These are phyloP conservation scores for Pilatotrama ljubarskyi DNA, from an alignment of 768 basidiomycete genomes.

Conservation along the genomic window DNA sequence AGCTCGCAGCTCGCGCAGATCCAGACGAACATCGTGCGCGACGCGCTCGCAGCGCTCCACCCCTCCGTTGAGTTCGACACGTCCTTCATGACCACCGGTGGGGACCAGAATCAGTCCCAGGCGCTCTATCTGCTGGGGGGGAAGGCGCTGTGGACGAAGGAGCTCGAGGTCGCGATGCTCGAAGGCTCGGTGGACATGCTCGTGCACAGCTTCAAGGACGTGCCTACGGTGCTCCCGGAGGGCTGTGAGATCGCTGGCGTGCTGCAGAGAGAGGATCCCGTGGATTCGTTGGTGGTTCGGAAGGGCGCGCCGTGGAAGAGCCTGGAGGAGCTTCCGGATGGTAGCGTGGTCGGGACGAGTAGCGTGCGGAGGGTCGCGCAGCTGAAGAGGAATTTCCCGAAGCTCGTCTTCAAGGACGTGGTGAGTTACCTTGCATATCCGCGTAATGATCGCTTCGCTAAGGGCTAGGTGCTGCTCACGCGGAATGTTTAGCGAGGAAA, in stretches of 20 bases:
- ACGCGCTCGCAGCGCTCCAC: slow-evolving; percentile 56
- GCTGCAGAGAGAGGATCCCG: slow-evolving; percentile 82
- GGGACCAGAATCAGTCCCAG: slow-evolving; percentile 88
- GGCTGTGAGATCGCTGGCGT: slow-evolving; percentile 87
- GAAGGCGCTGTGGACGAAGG: slow-evolving; percentile 95
- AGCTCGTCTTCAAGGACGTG: slow-evolving; percentile 81
- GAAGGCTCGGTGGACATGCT: slow-evolving; percentile 82
- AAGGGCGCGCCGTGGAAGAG: slow-evolving; percentile 65
- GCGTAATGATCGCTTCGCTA: not conserved
- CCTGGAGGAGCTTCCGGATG: slow-evolving; percentile 81
- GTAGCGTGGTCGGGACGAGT: slow-evolving; percentile 93
- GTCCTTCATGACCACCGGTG: slow-evolving; percentile 69
- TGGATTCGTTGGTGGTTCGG: slow-evolving; percentile 88
- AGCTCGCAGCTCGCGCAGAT: slow-evolving; percentile 86
- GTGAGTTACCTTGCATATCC: slow-evolving; percentile 50
- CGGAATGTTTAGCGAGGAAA: slow-evolving; percentile 72
- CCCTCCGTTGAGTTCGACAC: slow-evolving; percentile 53
- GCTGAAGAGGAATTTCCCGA: slow-evolving; percentile 73
- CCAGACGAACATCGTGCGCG: slow-evolving; percentile 82
- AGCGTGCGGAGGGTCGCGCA: slow-evolving; percentile 93
- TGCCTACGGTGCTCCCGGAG: slow-evolving; percentile 83
- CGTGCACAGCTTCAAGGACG: slow-evolving; percentile 90
- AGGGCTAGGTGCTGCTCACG: not conserved
- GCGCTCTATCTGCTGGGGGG: slow-evolving; percentile 85
- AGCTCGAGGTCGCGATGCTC: slow-evolving; percentile 84